phyloP scores from a whole-genome alignment of 1,139 yeast species.

The Debaryomycetaceae sp. region DNA sequence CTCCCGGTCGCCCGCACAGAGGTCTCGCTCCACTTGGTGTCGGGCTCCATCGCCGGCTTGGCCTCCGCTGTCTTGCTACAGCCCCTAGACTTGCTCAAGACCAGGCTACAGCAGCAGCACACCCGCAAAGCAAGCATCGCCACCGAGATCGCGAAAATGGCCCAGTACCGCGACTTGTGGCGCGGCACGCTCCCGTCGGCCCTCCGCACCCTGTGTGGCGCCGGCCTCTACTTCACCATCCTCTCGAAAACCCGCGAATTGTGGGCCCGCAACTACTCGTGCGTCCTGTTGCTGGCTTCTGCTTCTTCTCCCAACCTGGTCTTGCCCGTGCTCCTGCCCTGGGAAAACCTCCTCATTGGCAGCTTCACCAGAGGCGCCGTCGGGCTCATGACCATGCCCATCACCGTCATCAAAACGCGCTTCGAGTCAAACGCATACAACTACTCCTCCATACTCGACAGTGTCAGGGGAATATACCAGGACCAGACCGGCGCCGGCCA shows the following conservation, averaged over 20 bases:
- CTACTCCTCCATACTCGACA: constrained; percentile 56
- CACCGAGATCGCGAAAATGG: constrained; percentile 36
- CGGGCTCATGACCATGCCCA: constrained; percentile 91
- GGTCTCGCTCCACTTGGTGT: constrained; percentile 42
- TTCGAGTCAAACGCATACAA: constrained; percentile 70
- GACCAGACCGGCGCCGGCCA: constrained; percentile 12
- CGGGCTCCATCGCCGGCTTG: constrained; percentile 85
- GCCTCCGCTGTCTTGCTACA: constrained; percentile 75
- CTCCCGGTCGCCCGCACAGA: constrained; percentile 3
- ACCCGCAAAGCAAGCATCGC: constrained; percentile 18
- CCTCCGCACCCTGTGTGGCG: constrained; percentile 80
- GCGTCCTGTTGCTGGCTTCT: background rate
- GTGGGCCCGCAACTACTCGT: constrained; percentile 20
- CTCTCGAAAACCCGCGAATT: constrained; percentile 51
- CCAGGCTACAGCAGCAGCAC: constrained; percentile 72
- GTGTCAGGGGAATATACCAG: constrained; percentile 45
- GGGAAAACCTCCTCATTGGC: constrained; percentile 68
- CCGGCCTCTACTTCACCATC: constrained; percentile 73
- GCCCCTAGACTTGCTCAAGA: constrained; percentile 83
- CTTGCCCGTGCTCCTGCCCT: constrained; percentile 62
- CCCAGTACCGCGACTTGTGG: constrained; percentile 57
- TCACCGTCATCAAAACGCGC: constrained; percentile 87
- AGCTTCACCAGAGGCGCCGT: constrained; percentile 71
- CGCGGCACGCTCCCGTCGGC: constrained; percentile 91
- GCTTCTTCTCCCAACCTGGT: constrained; percentile 13